Base-by-base conservation (phyloP, 2,329 filamentous ascomycete species). In the Fusarium transvaalense region DNA sequence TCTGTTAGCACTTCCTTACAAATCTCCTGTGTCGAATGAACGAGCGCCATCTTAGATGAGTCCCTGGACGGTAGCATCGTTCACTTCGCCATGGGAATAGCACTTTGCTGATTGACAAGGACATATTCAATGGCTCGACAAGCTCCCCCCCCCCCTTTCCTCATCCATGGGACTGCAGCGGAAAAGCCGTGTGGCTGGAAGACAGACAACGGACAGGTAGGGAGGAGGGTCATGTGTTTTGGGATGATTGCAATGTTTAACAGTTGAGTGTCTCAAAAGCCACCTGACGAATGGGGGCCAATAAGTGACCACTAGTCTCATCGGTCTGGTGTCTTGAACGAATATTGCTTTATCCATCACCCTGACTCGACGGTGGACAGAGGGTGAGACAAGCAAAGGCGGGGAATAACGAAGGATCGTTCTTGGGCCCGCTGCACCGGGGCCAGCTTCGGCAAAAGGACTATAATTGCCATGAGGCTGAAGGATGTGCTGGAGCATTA, bases 111-210 rank as follows among this genome's bases (percentile, higher is more conserved):
- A 50, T 47, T 3, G 31, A 39, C 61, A 51, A 47, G 58, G 58
- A 25, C 67, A 32, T 25, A 46, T 34, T 52, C n/a, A 29, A 57
- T 60, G 31, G 53, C 37, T 55, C 39, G 37, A 34, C 31, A 50
- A 55, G 23, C 46, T 41, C 19, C 64, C 54, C 59, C 64, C 54
- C 59, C 54, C 50, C 56, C 54, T 69, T 48, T 55, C 65, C 56
- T 53, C 48, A 48, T 43, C 47, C 65, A 52, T 48, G 61, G 61
- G 29, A 43, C 52, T 58, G 43, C 61, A 32, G 42, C 56, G 34
- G 55, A 43, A 25, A 21, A 68, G 54, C 45, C 45, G 64, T 50
- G 53, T 65, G 65, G 64, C 59, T 68, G 64, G 43, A 61, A 52
- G 48, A 68, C 50, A 46, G n/a, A 50, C 13, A 38, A 17, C 19